Conservation (phyloP, 345 rosid species). For the Eucalyptus tenuipes region DNA sequence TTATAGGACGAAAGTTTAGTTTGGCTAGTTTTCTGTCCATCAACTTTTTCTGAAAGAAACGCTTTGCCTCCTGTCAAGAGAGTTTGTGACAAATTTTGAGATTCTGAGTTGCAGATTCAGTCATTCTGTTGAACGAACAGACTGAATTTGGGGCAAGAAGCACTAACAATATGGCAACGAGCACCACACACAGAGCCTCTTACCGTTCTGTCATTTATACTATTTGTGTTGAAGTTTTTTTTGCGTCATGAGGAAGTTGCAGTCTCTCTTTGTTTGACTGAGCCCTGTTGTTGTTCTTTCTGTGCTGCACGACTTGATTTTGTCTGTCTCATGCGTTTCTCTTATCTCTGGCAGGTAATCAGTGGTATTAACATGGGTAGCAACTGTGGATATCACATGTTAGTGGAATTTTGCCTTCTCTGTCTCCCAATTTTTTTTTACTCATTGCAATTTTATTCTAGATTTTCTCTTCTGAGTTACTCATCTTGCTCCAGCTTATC, state of each 20-base stretch:
- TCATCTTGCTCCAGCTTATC: neutral
- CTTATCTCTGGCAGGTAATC: conserved; percentile 34
- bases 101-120: neutral
- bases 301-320: neutral
- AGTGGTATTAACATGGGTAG: conserved; percentile 95
- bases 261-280: neutral
- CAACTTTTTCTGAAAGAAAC: neutral
- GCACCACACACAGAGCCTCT: neutral
- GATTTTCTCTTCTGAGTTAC: neutral
- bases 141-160: neutral
- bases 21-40: neutral
- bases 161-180: neutral
- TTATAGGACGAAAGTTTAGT: neutral
- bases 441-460: neutral
- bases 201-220: neutral
- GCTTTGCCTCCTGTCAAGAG: neutral
- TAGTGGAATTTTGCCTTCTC: conserved; percentile 8
- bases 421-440: neutral
- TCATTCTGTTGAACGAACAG: neutral
- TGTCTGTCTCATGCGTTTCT: neutral
- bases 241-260: neutral
- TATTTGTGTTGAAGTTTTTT: neutral
- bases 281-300: neutral
- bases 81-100: neutral
- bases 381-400: conserved; percentile 91